These are phyloP conservation scores for Pisolithus thermaeus DNA, from an alignment of 1,284 basidiomycete genomes.

Conservation along the genomic window DNA sequence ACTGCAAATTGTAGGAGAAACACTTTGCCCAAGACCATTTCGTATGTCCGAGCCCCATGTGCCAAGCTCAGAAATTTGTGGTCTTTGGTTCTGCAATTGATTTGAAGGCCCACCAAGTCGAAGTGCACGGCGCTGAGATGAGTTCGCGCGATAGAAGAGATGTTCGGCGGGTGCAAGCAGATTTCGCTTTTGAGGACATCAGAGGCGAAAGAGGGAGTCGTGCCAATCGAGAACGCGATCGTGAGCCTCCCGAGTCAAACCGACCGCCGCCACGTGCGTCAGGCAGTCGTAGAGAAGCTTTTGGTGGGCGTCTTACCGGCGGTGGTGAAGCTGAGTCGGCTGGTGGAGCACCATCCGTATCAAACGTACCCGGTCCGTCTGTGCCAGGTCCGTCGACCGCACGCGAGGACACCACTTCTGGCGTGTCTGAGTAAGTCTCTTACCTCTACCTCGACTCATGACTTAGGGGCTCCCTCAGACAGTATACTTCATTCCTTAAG, in stretches of 20 bases:
- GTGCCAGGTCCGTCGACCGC: slow-evolving; percentile 39
- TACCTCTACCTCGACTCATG: neutral
- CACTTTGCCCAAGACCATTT: slow-evolving; percentile 72
- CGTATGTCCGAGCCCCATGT: slow-evolving; percentile 71
- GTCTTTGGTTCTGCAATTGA: slow-evolving; percentile 89
- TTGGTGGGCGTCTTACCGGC: slow-evolving; percentile 58
- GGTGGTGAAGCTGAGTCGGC: slow-evolving; percentile 28
- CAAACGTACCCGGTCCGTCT: slow-evolving; percentile 36
- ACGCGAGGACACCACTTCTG: slow-evolving; percentile 46
- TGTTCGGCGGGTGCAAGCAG: slow-evolving; percentile 72
- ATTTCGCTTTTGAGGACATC: slow-evolving; percentile 71
- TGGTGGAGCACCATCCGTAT: slow-evolving; percentile 22
- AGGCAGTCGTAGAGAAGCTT: slow-evolving; percentile 52
- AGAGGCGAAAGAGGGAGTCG: slow-evolving; percentile 37
- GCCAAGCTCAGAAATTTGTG: slow-evolving; percentile 88
- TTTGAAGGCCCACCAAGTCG: slow-evolving; percentile 88
- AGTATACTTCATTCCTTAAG: slow-evolving; percentile 64
- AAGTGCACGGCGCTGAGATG: slow-evolving; percentile 81
- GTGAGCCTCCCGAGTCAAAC: slow-evolving; percentile 36
- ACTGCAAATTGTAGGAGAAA: slow-evolving; percentile 43
- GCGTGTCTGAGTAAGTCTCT: slow-evolving; percentile 44
- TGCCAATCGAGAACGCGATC: slow-evolving; percentile 40
- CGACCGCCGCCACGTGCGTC: slow-evolving; percentile 28
- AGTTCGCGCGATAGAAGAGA: slow-evolving; percentile 72
- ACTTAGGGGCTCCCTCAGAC: slow-evolving; percentile 35